A percentile compares a stretch with the other conserved stretches of the same genome.
phyloP scores from a whole-genome alignment of 306 rosid species.

The Trifolium pratense region DNA sequence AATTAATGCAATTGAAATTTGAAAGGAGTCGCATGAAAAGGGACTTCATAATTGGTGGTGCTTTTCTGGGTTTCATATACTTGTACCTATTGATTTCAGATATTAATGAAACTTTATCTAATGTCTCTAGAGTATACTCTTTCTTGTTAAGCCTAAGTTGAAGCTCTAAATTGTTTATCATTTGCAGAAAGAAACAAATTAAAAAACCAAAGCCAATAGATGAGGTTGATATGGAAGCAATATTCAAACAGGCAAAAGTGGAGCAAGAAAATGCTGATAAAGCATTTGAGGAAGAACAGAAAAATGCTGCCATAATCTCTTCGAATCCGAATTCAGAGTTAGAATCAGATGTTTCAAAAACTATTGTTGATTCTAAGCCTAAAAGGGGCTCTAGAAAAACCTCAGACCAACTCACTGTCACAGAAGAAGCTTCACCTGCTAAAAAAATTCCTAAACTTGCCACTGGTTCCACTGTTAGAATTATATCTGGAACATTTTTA shows the following conservation, averaged over 20 bases:
- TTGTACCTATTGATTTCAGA: background rate
- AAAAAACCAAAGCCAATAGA: conserved; percentile 80
- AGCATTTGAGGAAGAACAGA: conserved; percentile 74
- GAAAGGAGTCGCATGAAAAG: too few relatives aligned
- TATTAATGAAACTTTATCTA: conserved; percentile 1
- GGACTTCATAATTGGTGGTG: background rate
- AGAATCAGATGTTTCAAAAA: conserved; percentile 43
- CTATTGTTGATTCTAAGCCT: conserved; percentile 54
- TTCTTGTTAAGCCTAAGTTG: conserved; percentile 4
- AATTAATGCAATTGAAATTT: too few relatives aligned
- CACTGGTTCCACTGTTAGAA: conserved; percentile 69
- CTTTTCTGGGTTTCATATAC: conserved; percentile 5
- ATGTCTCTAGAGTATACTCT: background rate
- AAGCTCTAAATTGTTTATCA: conserved; percentile 28
- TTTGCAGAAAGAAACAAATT: conserved; percentile 76
- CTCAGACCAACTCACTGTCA: conserved; percentile 38
- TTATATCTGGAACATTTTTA: conserved; percentile 75
- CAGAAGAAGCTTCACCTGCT: conserved; percentile 41
- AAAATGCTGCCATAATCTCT: conserved; percentile 39
- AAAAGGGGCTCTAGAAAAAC: conserved; percentile 53
- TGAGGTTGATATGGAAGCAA: conserved; percentile 68
- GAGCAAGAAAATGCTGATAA: conserved; percentile 72
- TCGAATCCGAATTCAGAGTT: conserved; percentile 35
- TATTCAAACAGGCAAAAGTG: conserved; percentile 74
- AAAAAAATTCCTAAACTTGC: conserved; percentile 45